A percentile compares a stretch with the other conserved stretches of the same genome.
These are phyloP conservation scores for Cladosporium sp. DNA, from an alignment of 2,329 filamentous ascomycete genomes.

Conservation along the genomic window DNA sequence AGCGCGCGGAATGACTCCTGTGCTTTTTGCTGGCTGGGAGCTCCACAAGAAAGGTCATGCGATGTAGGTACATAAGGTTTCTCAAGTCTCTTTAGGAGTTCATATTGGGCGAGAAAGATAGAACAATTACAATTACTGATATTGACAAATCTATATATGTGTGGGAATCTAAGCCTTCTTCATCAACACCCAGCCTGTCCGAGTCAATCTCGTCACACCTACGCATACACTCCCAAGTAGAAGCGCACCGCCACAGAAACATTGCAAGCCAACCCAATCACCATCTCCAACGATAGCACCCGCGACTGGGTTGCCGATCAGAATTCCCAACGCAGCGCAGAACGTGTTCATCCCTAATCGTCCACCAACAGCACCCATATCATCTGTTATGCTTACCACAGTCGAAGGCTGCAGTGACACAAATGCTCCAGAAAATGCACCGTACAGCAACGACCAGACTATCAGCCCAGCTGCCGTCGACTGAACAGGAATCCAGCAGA, in stretches of 20 bases:
- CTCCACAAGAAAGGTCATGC: too few relatives aligned
- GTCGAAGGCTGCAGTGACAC: constrained; percentile 33
- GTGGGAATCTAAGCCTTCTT: constrained; percentile 15
- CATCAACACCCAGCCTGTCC: constrained; percentile 14
- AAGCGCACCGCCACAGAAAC: constrained; percentile 22
- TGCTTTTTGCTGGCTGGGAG: too few relatives aligned
- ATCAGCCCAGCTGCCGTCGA: constrained; percentile 28
- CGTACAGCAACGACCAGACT: constrained; percentile 29
- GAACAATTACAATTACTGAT: too few relatives aligned
- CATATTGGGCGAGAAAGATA: too few relatives aligned
- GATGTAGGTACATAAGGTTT: too few relatives aligned
- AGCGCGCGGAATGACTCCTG: too few relatives aligned
- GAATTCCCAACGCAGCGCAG: constrained; percentile 20
- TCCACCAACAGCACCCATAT: constrained; percentile 27
- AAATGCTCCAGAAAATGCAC: constrained; percentile 37
- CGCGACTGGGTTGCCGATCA: constrained; percentile 25
- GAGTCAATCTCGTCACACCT: constrained; percentile 15
- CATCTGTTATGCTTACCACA: constrained; percentile 31
- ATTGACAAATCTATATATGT: too few relatives aligned
- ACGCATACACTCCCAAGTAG: constrained; percentile 17
- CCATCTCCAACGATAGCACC: constrained; percentile 18
- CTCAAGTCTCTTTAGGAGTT: too few relatives aligned
- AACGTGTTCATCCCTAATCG: constrained; percentile 25
- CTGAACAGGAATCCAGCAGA: constrained; percentile 51
- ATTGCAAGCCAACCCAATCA: constrained; percentile 20